phyloP scores from a whole-genome alignment of 495 filamentous ascomycete species.

The Penicillium antarcticum region DNA sequence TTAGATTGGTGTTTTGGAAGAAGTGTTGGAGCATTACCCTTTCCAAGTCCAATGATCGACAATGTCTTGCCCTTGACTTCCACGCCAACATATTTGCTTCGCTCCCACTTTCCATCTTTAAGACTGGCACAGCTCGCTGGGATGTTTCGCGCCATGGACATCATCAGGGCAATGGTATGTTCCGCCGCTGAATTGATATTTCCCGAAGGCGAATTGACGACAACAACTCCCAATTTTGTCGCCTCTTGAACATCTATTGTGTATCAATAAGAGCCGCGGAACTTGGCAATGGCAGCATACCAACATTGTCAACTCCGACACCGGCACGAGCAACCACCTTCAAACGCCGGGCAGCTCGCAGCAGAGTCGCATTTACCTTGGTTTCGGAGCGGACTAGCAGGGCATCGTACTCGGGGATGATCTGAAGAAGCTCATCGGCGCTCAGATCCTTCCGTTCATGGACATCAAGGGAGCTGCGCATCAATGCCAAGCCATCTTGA shows the following conservation, averaged over 20 bases:
- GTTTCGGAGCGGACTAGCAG: slow-evolving; percentile 72
- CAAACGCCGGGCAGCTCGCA: slow-evolving; percentile 55
- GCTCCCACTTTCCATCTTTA: slow-evolving; percentile 64
- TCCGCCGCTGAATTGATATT: slow-evolving; percentile 72
- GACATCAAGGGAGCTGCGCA: slow-evolving; percentile 55
- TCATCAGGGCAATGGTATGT: slow-evolving; percentile 64
- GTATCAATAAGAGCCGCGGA: background rate
- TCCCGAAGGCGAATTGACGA: slow-evolving; percentile 66
- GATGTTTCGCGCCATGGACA: slow-evolving; percentile 63
- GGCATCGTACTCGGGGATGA: slow-evolving; percentile 62
- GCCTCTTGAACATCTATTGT: slow-evolving; percentile 57
- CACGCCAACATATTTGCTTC: slow-evolving; percentile 63
- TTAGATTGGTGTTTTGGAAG: background rate
- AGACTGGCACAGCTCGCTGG: slow-evolving; percentile 55
- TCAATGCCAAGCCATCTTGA: slow-evolving; percentile 62
- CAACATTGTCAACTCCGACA: slow-evolving; percentile 73
- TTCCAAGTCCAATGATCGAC: slow-evolving; percentile 66
- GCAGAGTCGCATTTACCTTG: slow-evolving; percentile 59
- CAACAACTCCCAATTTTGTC: slow-evolving; percentile 63
- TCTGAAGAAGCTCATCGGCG: slow-evolving; percentile 50
- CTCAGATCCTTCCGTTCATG: slow-evolving; percentile 55
- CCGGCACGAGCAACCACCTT: slow-evolving; percentile 73
- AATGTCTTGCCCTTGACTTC: slow-evolving; percentile 69
- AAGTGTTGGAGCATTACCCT: slow-evolving; percentile 36
- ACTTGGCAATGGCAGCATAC: slow-evolving; percentile 6